These are phyloP conservation scores for Pseudogymnoascus sp. DNA, from an alignment of 2,329 filamentous ascomycete genomes.

Conservation along the genomic window DNA sequence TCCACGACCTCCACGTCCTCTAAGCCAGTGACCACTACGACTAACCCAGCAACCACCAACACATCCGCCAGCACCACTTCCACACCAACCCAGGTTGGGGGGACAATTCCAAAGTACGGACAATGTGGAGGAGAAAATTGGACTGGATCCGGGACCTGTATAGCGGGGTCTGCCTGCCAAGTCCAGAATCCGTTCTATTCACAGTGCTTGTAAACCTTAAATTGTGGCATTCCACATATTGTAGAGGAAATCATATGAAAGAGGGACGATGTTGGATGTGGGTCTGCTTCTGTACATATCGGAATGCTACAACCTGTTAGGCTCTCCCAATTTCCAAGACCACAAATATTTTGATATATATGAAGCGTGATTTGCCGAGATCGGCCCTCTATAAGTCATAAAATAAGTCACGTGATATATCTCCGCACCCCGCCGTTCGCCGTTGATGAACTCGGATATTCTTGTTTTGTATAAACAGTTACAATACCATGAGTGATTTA, in stretches of 20 bases:
- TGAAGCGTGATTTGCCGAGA: neutral
- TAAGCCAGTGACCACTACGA: conserved; percentile 4
- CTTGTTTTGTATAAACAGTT: neutral
- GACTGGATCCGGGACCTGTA: neutral
- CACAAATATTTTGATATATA: neutral
- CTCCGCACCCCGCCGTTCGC: neutral
- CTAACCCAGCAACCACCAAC: neutral
- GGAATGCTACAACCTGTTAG: neutral
- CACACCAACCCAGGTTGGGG: neutral
- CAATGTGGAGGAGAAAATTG: neutral
- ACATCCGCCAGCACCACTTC: conserved; percentile 3
- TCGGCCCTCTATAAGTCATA: neutral
- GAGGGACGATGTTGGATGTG: neutral
- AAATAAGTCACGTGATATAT: neutral
- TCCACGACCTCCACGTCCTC: conserved; percentile 2
- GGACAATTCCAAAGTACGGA: conserved; percentile 9
- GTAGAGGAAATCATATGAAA: neutral
- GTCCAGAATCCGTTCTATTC: neutral
- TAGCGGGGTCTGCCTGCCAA: neutral
- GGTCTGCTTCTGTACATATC: neutral
- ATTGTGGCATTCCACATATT: neutral
- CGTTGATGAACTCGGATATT: neutral
- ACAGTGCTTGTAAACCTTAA: conserved; percentile 7
- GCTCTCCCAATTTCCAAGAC: neutral
- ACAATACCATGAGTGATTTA: conserved; percentile 1